Evolutionary conservation across 345 rosid genomes (phyloP).

Genomic region (Dimocarpus longan): DNA sequence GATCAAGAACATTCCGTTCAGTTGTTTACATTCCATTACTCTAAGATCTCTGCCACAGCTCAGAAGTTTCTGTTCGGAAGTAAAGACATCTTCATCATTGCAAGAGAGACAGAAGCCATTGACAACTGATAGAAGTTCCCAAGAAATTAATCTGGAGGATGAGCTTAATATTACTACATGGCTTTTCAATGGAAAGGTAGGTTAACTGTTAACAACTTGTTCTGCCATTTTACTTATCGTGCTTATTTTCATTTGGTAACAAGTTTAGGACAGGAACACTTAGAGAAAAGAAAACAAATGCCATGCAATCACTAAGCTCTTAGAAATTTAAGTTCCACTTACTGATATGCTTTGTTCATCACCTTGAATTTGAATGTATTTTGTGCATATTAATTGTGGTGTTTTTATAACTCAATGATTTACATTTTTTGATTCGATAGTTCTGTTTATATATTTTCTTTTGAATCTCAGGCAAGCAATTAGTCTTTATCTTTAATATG

Average conservation of each 20-base stretch:
- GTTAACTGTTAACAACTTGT: not conserved
- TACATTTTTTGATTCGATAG: too few relatives aligned
- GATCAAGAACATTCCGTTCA: not conserved
- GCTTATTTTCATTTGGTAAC: too few relatives aligned
- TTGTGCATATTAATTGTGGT: too few relatives aligned
- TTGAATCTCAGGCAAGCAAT: too few relatives aligned
- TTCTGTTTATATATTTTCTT: too few relatives aligned
- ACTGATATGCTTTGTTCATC: too few relatives aligned
- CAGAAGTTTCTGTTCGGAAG: not conserved
- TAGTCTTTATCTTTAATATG: too few relatives aligned
- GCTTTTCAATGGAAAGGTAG: slow-evolving; percentile 17
- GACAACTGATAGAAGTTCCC: not conserved
- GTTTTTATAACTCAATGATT: too few relatives aligned
- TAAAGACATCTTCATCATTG: not conserved
- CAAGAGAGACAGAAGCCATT: not conserved
- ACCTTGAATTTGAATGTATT: too few relatives aligned
- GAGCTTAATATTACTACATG: not conserved
- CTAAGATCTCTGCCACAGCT: slow-evolving; percentile 16
- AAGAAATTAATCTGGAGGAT: slow-evolving; percentile 4
- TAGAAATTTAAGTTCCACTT: slow-evolving; percentile 9
- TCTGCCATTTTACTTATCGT: not conserved
- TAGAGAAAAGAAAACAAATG: too few relatives aligned
- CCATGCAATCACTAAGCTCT: not conserved
- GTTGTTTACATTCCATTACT: slow-evolving; percentile 3
- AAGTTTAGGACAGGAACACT: too few relatives aligned